Conservation (phyloP, 768 basidiomycete genomes). For the Baorangia bicolor region DNA sequence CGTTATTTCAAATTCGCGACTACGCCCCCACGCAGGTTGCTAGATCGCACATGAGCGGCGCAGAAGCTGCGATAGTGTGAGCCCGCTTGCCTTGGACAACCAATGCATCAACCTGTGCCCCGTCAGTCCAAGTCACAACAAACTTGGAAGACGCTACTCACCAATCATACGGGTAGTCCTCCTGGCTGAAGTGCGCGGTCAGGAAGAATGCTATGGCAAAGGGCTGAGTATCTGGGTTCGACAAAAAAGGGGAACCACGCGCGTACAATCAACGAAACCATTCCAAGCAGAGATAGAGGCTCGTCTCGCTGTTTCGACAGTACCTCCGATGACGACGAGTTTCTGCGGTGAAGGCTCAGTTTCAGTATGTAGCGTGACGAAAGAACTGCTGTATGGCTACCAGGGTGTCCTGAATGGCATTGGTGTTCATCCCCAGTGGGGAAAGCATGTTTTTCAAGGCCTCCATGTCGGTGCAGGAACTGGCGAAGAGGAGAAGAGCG, state of each 20-base stretch:
- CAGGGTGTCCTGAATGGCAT: constrained; percentile 76
- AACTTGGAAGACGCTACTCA: constrained; percentile 28
- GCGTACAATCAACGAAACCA: constrained; percentile 79
- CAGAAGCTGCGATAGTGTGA: constrained; percentile 1
- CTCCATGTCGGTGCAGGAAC: constrained; percentile 51
- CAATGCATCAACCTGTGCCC: constrained; percentile 78
- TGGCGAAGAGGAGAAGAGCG: constrained; percentile 36
- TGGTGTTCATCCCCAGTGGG: constrained; percentile 65
- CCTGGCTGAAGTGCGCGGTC: constrained; percentile 85
- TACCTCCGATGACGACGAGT: constrained; percentile 88
- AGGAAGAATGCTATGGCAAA: constrained; percentile 70
- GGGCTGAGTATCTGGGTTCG: constrained; percentile 6
- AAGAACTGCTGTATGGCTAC: constrained; percentile 39
- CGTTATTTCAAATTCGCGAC: constrained; percentile 87
- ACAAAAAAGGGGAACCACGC: neutral
- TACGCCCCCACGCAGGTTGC: constrained; percentile 91
- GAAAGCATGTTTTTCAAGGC: constrained; percentile 68
- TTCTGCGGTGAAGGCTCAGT: constrained; percentile 46
- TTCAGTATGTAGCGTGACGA: neutral
- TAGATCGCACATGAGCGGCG: constrained; percentile 33
- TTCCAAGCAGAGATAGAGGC: constrained; percentile 86
- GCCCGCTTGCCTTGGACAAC: constrained; percentile 65
- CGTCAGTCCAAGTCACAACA: neutral
- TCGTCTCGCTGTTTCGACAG: constrained; percentile 81
- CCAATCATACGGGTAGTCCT: constrained; percentile 89